Conservation (phyloP, 768 basidiomycete species). For the Hypholoma fasciculare region DNA sequence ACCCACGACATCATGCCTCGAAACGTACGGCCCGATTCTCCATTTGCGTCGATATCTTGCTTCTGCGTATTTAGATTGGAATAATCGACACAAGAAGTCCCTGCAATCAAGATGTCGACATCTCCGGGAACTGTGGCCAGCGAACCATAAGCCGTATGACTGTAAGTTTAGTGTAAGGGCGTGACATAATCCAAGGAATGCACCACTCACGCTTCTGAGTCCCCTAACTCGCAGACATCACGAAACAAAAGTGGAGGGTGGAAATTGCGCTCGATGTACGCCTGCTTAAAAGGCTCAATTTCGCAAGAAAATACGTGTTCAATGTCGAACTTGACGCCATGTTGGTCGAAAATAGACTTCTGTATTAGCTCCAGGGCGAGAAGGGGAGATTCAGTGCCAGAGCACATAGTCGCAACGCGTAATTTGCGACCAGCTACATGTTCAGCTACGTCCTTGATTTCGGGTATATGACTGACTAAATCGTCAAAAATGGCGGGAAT, state of each 20-base stretch:
- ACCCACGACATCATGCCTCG: slow-evolving; percentile 96
- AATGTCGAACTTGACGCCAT: slow-evolving; percentile 62
- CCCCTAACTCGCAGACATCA: slow-evolving; percentile 89
- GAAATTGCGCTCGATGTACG: slow-evolving; percentile 96
- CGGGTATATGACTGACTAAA: slow-evolving; percentile 63
- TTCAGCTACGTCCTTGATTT: slow-evolving; percentile 65
- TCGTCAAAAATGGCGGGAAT: slow-evolving; percentile 75
- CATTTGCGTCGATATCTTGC: slow-evolving; percentile 85
- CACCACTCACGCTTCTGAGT: slow-evolving; percentile 66
- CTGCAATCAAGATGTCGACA: slow-evolving; percentile 88
- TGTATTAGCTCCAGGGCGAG: slow-evolving; percentile 87
- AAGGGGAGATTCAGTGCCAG: slow-evolving; percentile 93
- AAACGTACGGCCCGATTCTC: slow-evolving; percentile 93
- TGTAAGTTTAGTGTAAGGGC: slow-evolving; percentile 27
- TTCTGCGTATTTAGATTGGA: slow-evolving; percentile 94
- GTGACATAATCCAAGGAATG: background rate
- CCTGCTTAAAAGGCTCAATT: slow-evolving; percentile 96
- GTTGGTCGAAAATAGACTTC: slow-evolving; percentile 69
- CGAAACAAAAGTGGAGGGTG: slow-evolving; percentile 89
- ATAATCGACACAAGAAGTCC: slow-evolving; percentile 96
- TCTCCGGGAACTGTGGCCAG: slow-evolving; percentile 84
- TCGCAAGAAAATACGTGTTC: slow-evolving; percentile 97
- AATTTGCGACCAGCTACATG: slow-evolving; percentile 77
- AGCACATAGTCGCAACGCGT: slow-evolving; percentile 96
- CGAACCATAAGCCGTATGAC: slow-evolving; percentile 91